Base-by-base conservation (phyloP, 768 basidiomycete species). In the Amanita fuliginea region DNA sequence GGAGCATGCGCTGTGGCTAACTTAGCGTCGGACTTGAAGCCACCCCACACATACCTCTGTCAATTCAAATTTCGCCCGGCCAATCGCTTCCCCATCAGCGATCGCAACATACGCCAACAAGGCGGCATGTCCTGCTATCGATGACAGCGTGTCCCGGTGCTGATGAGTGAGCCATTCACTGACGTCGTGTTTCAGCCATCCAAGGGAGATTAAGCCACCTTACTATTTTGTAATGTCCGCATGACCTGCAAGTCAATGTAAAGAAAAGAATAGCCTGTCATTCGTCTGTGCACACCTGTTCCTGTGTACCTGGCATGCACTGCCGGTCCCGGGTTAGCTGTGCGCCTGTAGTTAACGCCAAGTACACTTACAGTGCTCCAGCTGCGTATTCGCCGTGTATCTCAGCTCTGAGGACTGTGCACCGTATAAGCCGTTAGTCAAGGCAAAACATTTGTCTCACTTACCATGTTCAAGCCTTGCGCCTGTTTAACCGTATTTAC, bases 101-200 rank as follows among this genome's bases (percentile, higher is more conserved):
- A 98, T 81, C 1, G 93, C 83, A 41, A 97, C 73, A 62, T 86
- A 99, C 2, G 89, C 89, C 11, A 81, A 70, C 49, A 99, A 68
- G 0, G 88, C 76, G 3, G 91, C 77, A 63, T 99, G 96, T 2
- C 95, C 92, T 40, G 93, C 81, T 54, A 98, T 93, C 7, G 94
- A 86, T 19, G 94, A 71, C 53, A 90, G 70, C n/a, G 92, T 94
- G 64, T 98, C 95, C 36, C 95, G 82, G 68, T 97, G 94, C 61
- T 97, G 95, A 66, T 97, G 91, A 6, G 92, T 96, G 41, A 95
- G 67, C 95, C 95, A 98, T 62, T 98, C 95, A 67, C 95, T 98
- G 60, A 2, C 51, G 14, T 21, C 19, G 8, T 19, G 14, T 32
- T 36, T 56, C 59, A 54, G 56, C 56, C 9, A 50, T 42, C 44